Conservation (phyloP, 2,329 filamentous ascomycete species). For the Aspergillus costaricaensis region DNA sequence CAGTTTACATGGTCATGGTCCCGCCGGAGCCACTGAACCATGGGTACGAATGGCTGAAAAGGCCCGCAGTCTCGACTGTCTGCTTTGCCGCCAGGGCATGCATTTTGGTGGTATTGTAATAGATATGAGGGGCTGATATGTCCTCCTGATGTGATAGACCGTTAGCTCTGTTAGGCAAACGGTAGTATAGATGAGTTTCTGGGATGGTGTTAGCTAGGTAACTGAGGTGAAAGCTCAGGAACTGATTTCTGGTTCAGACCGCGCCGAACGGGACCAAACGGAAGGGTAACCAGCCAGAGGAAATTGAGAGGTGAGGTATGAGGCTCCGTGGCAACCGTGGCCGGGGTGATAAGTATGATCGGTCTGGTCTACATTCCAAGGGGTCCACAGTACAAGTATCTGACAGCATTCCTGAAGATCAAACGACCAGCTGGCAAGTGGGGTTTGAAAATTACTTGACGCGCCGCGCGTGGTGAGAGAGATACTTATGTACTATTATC, state of each 20-base stretch:
- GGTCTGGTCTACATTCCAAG: background rate
- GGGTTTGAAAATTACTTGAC: background rate
- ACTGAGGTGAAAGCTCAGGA: background rate
- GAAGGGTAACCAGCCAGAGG: background rate
- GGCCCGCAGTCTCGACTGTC: background rate
- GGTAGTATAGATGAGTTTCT: too few relatives aligned
- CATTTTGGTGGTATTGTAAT: too few relatives aligned
- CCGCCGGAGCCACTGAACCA: background rate
- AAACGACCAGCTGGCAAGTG: background rate
- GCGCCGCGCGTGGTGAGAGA: background rate
- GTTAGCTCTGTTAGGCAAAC: too few relatives aligned
- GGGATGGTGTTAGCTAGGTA: background rate
- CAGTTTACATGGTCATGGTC: background rate
- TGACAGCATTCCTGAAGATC: background rate
- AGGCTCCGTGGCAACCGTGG: background rate
- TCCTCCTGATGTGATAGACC: too few relatives aligned
- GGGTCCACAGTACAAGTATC: background rate
- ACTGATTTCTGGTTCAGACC: background rate
- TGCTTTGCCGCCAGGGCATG: background rate
- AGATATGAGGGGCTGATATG: too few relatives aligned
- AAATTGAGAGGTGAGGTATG: background rate
- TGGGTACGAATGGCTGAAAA: background rate
- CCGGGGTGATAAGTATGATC: background rate
- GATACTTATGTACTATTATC: background rate
- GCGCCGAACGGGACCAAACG: background rate